Evolutionary conservation across 257 asterid species (phyloP).

Genomic region (Gardenia jasminoides): DNA sequence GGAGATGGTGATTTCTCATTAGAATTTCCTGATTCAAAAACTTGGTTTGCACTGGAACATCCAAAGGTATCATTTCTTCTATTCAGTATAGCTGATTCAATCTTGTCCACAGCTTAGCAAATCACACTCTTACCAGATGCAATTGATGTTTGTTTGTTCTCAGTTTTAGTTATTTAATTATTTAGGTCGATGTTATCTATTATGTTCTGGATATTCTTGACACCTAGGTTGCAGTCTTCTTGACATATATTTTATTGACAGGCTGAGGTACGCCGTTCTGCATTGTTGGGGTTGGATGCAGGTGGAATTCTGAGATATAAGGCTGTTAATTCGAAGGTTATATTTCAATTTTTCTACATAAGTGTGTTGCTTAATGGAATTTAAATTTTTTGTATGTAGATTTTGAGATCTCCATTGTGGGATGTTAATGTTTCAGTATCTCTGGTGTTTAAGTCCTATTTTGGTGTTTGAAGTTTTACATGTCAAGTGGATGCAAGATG

Average conservation of each 20-base stretch:
- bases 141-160: not conserved
- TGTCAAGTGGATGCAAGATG: not conserved
- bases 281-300: constrained; percentile 56
- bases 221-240: not conserved
- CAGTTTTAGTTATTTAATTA: not conserved
- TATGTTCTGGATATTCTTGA: not conserved
- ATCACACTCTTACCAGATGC: not conserved
- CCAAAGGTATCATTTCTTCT: constrained; percentile 56
- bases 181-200: not conserved
- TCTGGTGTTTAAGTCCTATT: not conserved
- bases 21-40: constrained; percentile 54
- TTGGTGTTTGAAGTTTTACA: not conserved
- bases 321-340: constrained; percentile 63
- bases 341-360: not conserved
- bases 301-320: constrained; percentile 48
- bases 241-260: constrained; percentile 25
- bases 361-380: not conserved
- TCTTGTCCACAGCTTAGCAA: not conserved
- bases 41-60: constrained; percentile 74
- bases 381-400: not conserved
- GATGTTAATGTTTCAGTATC: not conserved
- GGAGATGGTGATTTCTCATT: constrained; percentile 48
- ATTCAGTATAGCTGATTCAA: constrained; percentile 7
- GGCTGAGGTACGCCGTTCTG: constrained; percentile 76
- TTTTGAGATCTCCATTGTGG: not conserved